Evolutionary conservation across 805 yeast species (phyloP), one percentile per base, ranked within the genome.

Genomic region (Candida rishiriensis): DNA sequence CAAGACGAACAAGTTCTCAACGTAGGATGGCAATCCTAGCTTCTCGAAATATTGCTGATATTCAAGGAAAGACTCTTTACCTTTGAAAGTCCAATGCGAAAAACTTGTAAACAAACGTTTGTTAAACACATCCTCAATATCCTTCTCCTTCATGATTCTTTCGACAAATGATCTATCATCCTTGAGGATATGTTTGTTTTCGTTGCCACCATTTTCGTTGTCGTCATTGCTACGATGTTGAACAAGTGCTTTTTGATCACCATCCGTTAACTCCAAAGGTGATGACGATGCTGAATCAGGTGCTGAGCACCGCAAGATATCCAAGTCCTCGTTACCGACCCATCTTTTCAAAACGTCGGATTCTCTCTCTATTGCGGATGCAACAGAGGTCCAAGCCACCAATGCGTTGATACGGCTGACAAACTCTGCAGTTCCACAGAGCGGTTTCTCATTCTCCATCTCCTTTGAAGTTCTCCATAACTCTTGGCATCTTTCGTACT

Each of bases 261-360:
- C 14, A 4, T 12, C 13, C 5, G 33, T 10, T n/a, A 5, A n/a
- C 7, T 7, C 26, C 26, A 21, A 21, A 21, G 26, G 7, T 21
- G 33, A 30, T 3, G 56, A 41, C 1, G 51, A 38, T 3, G 46
- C 46, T 30, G 54, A 39, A 8, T 55, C 41, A 3, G 57, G 44
- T 1, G 59, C 39, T 2, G 52, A 47, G 18, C 51, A 30, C 6
- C 65, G 64, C 21, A 76, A 62, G 38, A 88, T 78, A 56, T 88
- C 93, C 26, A 85, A 64, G 30, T 83, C 88, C 40, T 79, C 84
- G 60, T 85, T 85, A 3, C 96, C 96, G 4, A 89, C 87, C 97
- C 97, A 89, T 36, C 72, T 63, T 48, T 76, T 74, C 49, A 93
- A 65, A 5, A 83, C 73, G 13, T 71, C 66, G 2, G 82, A 68